Evolutionary conservation across 805 yeast genomes (phyloP).

Genomic region (Kuraishia molischiana): DNA sequence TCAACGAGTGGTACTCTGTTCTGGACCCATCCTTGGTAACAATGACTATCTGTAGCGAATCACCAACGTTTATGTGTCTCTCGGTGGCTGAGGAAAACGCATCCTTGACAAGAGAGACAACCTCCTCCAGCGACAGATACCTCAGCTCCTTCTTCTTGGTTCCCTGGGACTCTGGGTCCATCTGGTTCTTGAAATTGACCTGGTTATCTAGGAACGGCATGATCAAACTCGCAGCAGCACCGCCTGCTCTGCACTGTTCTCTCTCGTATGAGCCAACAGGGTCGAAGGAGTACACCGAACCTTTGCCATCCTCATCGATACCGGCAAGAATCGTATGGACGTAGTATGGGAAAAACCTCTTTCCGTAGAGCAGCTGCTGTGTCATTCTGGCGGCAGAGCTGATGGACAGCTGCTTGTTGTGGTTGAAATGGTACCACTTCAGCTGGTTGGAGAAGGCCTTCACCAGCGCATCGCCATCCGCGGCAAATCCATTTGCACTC

Average conservation of each 20-base stretch:
- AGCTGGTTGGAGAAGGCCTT: slow-evolving; percentile 59
- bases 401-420: slow-evolving; percentile 61
- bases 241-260: slow-evolving; percentile 96
- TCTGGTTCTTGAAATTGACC: slow-evolving; percentile 91
- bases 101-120: slow-evolving; percentile 78
- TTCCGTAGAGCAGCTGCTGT: slow-evolving; percentile 84
- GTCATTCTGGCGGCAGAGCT: slow-evolving; percentile 80
- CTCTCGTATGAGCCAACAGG: slow-evolving; percentile 98
- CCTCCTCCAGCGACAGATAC: slow-evolving; percentile 74
- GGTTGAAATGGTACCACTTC: slow-evolving; percentile 91
- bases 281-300: slow-evolving; percentile 92
- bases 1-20: slow-evolving; percentile 74
- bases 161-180: slow-evolving; percentile 70
- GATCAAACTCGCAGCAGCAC: slow-evolving; percentile 91
- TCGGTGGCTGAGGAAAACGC: slow-evolving; percentile 96
- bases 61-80: slow-evolving; percentile 98
- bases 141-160: slow-evolving; percentile 48
- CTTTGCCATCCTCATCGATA: slow-evolving; percentile 82
- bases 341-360: slow-evolving; percentile 94
- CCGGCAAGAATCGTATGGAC: slow-evolving; percentile 95
- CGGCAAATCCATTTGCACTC: slow-evolving; percentile 94
- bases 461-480: slow-evolving; percentile 84
- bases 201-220: slow-evolving; percentile 98
- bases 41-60: slow-evolving; percentile 82
- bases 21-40: slow-evolving; percentile 91